A percentile compares a stretch with the other conserved stretches of the same genome.
Conservation (phyloP, 148 eudicot species). For the Drosera capensis region DNA sequence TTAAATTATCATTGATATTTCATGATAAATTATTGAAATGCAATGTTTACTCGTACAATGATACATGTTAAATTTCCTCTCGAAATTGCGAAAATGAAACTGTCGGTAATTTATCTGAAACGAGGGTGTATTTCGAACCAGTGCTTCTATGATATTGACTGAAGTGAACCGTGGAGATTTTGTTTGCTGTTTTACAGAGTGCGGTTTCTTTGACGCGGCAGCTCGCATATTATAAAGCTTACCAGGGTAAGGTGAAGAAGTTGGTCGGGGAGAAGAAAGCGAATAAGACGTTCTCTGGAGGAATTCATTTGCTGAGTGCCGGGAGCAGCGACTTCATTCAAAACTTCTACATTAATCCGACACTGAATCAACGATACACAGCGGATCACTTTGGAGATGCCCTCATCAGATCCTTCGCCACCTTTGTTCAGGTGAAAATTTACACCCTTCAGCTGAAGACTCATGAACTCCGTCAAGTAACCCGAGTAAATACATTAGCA, state of each 20-base stretch:
- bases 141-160: background rate
- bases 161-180: background rate
- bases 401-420: conserved; percentile 43
- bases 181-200: conserved; percentile 20
- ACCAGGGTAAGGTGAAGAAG: conserved; percentile 44
- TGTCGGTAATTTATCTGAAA: too few species aligned
- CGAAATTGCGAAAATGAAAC: too few species aligned
- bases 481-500: too few species aligned
- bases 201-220: conserved; percentile 56
- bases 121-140: too few species aligned
- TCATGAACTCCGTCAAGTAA: too few species aligned
- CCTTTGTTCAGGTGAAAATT: conserved; percentile 46
- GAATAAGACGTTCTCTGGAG: conserved; percentile 46
- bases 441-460: too few species aligned
- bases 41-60: too few species aligned
- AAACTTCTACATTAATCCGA: conserved; percentile 66
- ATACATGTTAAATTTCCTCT: too few species aligned
- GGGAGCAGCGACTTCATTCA: conserved; percentile 84
- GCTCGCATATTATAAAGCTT: conserved; percentile 56
- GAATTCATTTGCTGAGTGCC: conserved; percentile 73
- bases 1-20: too few species aligned
- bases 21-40: too few species aligned
- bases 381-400: conserved; percentile 53
- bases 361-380: conserved; percentile 31
- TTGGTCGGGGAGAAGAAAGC: conserved; percentile 59